These are phyloP conservation scores for Lepidium africanum DNA, from an alignment of 345 rosid genomes.

Conservation along the genomic window DNA sequence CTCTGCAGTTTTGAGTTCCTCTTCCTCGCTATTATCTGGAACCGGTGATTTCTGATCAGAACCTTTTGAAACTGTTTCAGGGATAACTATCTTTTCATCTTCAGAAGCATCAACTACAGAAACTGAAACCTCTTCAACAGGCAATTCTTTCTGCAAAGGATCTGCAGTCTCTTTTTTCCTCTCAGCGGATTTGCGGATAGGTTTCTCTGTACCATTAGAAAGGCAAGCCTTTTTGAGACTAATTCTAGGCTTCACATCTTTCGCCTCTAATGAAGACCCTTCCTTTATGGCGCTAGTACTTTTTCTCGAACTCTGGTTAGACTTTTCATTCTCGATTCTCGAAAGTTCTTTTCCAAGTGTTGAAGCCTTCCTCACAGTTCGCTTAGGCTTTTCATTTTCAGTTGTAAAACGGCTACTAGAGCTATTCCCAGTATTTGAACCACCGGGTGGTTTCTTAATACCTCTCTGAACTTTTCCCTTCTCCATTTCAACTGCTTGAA, in stretches of 20 bases:
- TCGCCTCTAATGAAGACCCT: conserved; percentile 34
- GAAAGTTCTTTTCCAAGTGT: conserved; percentile 38
- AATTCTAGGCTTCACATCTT: conserved; percentile 37
- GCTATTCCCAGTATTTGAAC: conserved; percentile 29
- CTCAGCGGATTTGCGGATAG: conserved; percentile 30
- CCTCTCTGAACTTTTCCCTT: conserved; percentile 41
- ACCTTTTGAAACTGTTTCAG: conserved; percentile 20
- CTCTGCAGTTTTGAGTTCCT: conserved; percentile 28
- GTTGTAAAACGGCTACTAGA: conserved; percentile 28
- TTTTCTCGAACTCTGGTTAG: conserved; percentile 43
- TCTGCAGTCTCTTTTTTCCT: conserved; percentile 25
- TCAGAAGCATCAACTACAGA: conserved; percentile 16
- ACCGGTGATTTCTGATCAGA: conserved; percentile 19
- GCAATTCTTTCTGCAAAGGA: conserved; percentile 16
- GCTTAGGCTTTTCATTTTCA: conserved; percentile 43
- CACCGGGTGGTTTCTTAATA: conserved; percentile 35
- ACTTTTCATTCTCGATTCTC: conserved; percentile 43
- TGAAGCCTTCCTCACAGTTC: conserved; percentile 41
- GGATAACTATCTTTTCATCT: conserved; percentile 26
- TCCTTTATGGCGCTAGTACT: conserved; percentile 36
- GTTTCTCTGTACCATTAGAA: conserved; percentile 31
- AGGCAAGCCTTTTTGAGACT: conserved; percentile 33
- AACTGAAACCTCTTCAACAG: conserved; percentile 24
- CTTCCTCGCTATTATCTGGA: conserved; percentile 21
- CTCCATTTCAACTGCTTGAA: conserved; percentile 31